Conservation (phyloP, 495 filamentous ascomycete genomes). For the Tuber brumale region DNA sequence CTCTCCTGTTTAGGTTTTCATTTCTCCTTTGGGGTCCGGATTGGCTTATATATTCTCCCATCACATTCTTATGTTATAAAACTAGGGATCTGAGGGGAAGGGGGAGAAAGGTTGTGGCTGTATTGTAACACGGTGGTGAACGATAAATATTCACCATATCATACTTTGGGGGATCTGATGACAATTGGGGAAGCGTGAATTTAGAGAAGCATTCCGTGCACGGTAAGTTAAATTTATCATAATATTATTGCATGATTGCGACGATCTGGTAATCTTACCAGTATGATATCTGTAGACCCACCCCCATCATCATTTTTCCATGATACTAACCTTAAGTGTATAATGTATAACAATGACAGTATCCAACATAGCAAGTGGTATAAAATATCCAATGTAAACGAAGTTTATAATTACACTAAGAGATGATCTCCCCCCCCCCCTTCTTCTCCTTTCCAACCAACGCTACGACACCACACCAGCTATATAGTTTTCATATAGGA, state of each 20-base stretch:
- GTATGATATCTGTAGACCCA: neutral
- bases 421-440: neutral
- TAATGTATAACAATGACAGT: neutral
- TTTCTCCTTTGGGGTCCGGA: neutral
- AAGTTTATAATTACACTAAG: constrained; percentile 20
- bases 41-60: neutral
- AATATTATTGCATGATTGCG: neutral
- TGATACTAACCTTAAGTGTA: neutral
- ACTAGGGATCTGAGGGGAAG: neutral
- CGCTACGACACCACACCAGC: neutral
- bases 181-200: neutral
- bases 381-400: neutral
- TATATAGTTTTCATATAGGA: neutral
- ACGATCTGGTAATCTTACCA: neutral
- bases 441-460: neutral
- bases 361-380: neutral
- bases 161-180: neutral
- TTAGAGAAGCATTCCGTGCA: neutral
- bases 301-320: neutral
- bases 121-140: neutral
- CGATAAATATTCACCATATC: neutral
- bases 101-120: neutral
- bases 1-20: neutral
- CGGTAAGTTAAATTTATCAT: too few species aligned
- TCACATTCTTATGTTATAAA: neutral